A percentile compares a stretch with the other conserved stretches of the same genome.
phyloP scores from a whole-genome alignment of 192 early-diverging fungal genomes.

The Phycomyces nitens region DNA sequence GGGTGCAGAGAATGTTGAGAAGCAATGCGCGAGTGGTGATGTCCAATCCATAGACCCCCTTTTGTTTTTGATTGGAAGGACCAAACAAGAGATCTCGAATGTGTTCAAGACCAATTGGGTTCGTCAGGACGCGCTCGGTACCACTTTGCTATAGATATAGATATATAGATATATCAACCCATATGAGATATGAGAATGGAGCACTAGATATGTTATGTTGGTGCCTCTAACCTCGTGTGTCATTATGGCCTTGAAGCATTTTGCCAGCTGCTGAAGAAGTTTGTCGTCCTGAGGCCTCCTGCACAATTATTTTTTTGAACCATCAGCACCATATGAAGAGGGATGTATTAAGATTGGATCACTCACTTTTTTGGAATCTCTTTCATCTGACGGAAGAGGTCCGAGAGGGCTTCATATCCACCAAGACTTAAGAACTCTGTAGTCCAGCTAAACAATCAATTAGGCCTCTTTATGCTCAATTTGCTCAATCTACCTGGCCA shows the following conservation, averaged over 20 bases:
- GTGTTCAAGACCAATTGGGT: slow-evolving; percentile 25
- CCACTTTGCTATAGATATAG: slow-evolving; percentile 17
- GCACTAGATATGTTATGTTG: neutral
- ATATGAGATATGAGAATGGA: neutral
- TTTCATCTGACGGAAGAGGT: slow-evolving; percentile 33
- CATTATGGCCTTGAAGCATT: slow-evolving; percentile 37
- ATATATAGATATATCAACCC: neutral
- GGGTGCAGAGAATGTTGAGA: slow-evolving; percentile 34
- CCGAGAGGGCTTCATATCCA: slow-evolving; percentile 28
- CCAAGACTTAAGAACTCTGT: slow-evolving; percentile 28
- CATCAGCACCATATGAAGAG: neutral
- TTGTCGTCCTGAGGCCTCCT: slow-evolving; percentile 29
- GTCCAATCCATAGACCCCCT: slow-evolving; percentile 25
- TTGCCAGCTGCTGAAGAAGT: slow-evolving; percentile 32
- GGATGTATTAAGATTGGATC: neutral
- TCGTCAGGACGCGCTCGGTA: slow-evolving; percentile 23
- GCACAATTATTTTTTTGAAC: too few species aligned
- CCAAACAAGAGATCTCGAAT: slow-evolving; percentile 38
- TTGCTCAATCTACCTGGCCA: slow-evolving; percentile 18
- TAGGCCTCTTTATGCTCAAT: slow-evolving; percentile 3
- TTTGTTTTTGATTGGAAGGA: slow-evolving; percentile 29
- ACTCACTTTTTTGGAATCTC: slow-evolving; percentile 29
- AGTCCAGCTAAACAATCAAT: slow-evolving; percentile 28
- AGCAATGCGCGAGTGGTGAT: slow-evolving; percentile 30
- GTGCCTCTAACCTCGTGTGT: slow-evolving; percentile 32